Base-by-base conservation (phyloP, 106 monocot species). In the Dioscorea zingiberensis region DNA sequence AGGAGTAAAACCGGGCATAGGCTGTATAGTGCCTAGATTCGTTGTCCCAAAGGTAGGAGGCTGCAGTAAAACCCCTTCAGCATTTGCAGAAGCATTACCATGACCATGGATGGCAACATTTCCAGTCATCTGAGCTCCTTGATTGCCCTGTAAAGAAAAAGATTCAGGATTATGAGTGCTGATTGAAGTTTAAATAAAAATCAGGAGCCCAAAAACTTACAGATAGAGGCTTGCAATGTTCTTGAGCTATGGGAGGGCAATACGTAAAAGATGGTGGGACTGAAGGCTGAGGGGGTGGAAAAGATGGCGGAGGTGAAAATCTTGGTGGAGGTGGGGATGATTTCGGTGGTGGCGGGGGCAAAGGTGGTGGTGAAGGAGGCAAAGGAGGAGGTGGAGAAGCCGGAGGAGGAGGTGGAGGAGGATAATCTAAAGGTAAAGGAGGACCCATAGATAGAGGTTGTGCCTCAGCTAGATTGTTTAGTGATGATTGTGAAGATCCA, bases 41-140 rank as follows among this genome's bases (percentile, higher is more conserved):
- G 60, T 53, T 60, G 72, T 22, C 44, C 65, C 26, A 60, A 73
- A 77, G 27, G 66, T 79, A 59, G 80, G 62, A 53, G 84, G 80
- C 60, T 86, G 83, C 65, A 81, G 86, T 58, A 72, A 48, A 55
- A 73, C 58, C 61, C 70, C 24, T 44, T 90, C 85, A 83, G 21
- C 51, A 5, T 71, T 72, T 47, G 69, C 44, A 38, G 78, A 26
- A 71, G 64, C 45, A 54, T 44, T 47, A 71, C 28, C 67, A 23
- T 70, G 78, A 7, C 67, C 72, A 11, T 72, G 79, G 13, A n/a
- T n/a, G n/a, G n/a, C n/a, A n/a, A n/a, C n/a, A n/a, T n/a, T n/a
- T n/a, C n/a, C n/a, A n/a, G 63, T 68, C 58, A 74, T 66, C 71
- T 74, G 76, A 13, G 27, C 51, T 53, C 73, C 8, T 54, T 71